Base-by-base conservation (phyloP, 1,284 basidiomycete species). In the Microbotryomycetes sp. region DNA sequence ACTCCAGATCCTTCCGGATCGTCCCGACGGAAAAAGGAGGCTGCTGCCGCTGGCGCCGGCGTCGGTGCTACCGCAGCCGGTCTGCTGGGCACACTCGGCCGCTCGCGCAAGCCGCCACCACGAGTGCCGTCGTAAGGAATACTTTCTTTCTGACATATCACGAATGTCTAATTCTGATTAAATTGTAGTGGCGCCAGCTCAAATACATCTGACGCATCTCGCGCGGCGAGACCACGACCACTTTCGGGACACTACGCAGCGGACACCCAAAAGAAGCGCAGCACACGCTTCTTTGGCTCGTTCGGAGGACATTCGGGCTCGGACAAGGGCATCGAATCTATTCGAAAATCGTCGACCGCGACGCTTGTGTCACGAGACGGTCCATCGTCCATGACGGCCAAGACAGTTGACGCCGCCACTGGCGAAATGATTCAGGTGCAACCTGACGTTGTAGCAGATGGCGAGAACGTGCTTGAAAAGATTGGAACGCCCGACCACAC, bases 401-500 rank as follows among this genome's bases (percentile, higher is more conserved):
- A 71, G 54, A 58, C 30, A 16, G 61, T 69, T 56, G 66, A 66
- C 27, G 55, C 57, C 2, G 67, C 66, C 24, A 47, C 70, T 47
- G 70, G 73, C 57, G 77, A 76, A 59, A 70, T 75, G 62, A 56
- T 78, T 46, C 81, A 81, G 30, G 78, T 79, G 35, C 73, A 78
- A 59, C 79, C 80, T 57, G 67, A 74, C 16, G 82, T 27, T 1
- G 60, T 69, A 29, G 54, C 49, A 21, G 52, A 52, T 13, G 67
- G 68, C 5, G 57, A 56, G 29, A 72, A 75, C 15, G 87, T 93
- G 45, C 75, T 94, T 52, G 84, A 89, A 64, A 88, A 92, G 76
- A 92, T 97, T 66, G 91, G 92, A 16, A 82, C 82, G 46, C 85
- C 90, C 16, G 92, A 97, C 76, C 85, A 89, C 74, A 79, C 81